phyloP scores from a whole-genome alignment of 257 asterid species.

The Solanum medicagineum region DNA sequence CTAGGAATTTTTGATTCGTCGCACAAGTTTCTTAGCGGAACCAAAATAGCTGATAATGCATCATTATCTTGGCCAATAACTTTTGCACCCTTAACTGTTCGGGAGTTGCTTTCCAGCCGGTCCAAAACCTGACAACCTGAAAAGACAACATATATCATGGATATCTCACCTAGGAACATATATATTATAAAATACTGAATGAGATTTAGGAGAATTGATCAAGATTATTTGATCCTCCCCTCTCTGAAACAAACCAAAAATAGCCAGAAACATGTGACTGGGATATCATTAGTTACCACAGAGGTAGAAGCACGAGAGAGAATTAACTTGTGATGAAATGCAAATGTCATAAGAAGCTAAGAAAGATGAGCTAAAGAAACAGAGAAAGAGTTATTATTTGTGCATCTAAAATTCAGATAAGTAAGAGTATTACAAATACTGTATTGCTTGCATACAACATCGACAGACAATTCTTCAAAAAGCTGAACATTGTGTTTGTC shows the following conservation, averaged over 20 bases:
- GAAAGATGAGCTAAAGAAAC: not conserved
- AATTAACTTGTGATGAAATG: not conserved
- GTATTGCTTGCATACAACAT: not conserved
- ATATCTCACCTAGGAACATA: not conserved
- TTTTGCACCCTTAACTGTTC: slow-evolving; percentile 80
- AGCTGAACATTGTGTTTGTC: not conserved
- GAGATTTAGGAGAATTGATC: not conserved
- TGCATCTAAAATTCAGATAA: not conserved
- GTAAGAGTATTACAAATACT: not conserved
- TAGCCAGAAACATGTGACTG: not conserved
- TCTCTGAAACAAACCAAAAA: not conserved
- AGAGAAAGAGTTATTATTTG: not conserved
- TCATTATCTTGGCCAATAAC: slow-evolving; percentile 80
- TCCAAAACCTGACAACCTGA: slow-evolving; percentile 84
- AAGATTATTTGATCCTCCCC: not conserved
- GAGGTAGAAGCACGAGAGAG: not conserved
- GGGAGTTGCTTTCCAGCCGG: slow-evolving; percentile 74
- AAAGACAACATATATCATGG: not conserved
- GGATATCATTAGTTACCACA: not conserved
- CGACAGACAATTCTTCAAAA: not conserved
- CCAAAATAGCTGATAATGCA: slow-evolving; percentile 62
- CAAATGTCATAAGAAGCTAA: not conserved
- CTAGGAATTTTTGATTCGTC: slow-evolving; percentile 37
- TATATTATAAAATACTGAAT: not conserved
- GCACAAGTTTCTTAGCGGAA: slow-evolving; percentile 51